Conservation (phyloP, 306 rosid genomes). For the Castanea mollissima region DNA sequence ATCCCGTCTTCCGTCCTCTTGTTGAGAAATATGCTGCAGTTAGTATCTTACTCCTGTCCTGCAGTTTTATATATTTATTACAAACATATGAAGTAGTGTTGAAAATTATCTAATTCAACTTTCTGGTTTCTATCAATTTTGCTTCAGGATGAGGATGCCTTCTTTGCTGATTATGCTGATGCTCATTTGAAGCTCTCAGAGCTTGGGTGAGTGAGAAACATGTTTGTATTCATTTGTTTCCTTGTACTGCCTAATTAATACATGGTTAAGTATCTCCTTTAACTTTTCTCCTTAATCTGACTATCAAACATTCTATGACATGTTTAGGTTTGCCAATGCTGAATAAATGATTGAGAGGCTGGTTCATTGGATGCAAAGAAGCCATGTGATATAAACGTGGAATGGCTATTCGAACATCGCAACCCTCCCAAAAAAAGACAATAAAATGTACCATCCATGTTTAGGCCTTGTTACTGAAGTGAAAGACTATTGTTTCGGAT, state of each 20-base stretch:
- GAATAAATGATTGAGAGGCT: not conserved
- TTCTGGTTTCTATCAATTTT: conserved; percentile 1
- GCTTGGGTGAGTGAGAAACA: conserved; percentile 45
- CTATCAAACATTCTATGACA: not conserved
- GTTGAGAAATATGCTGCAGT: conserved; percentile 59
- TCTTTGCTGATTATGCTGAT: conserved; percentile 49
- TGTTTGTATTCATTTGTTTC: too few relatives aligned
- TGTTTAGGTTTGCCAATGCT: conserved; percentile 27
- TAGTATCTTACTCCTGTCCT: not conserved
- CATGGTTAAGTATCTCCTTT: not conserved
- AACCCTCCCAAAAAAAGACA: too few relatives aligned
- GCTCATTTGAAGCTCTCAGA: conserved; percentile 55
- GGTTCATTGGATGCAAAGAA: too few relatives aligned
- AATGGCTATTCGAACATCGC: too few relatives aligned
- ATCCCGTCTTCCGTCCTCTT: conserved; percentile 54
- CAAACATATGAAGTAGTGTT: not conserved
- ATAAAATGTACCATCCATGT: too few relatives aligned
- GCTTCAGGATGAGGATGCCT: conserved; percentile 44
- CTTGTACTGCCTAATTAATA: not conserved
- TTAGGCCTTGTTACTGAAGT: too few relatives aligned
- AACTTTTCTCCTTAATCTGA: not conserved
- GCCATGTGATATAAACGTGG: not conserved
- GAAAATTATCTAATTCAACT: not conserved
- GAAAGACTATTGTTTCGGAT: too few relatives aligned
- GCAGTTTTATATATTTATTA: not conserved